Conservation (phyloP, 2,329 filamentous ascomycete species). For the Aspergillus ruber region DNA sequence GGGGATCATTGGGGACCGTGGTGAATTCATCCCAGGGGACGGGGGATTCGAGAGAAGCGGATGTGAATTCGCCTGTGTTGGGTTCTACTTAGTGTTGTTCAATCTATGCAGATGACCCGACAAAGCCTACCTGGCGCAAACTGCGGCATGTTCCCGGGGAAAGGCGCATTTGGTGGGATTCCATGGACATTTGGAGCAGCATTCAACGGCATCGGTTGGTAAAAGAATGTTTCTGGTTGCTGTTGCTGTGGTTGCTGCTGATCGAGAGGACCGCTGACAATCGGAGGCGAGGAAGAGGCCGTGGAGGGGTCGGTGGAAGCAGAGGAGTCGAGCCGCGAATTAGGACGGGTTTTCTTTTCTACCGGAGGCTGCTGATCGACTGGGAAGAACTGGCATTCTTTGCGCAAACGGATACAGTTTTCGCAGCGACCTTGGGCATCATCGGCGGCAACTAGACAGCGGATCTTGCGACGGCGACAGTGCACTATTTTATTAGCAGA, state of each 20-base stretch:
- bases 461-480: slow-evolving; percentile 86
- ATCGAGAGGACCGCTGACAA: slow-evolving; percentile 22
- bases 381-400: slow-evolving; percentile 86
- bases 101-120: not conserved
- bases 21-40: slow-evolving; percentile 34
- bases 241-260: not conserved
- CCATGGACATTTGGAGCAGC: slow-evolving; percentile 27
- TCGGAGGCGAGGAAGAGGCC: slow-evolving; percentile 44
- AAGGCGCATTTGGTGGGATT: slow-evolving; percentile 23
- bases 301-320: slow-evolving; percentile 41
- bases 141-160: slow-evolving; percentile 26
- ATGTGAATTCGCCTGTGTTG: slow-evolving; percentile 15
- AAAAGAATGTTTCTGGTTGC: slow-evolving; percentile 32
- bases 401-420: slow-evolving; percentile 90
- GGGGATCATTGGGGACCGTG: slow-evolving; percentile 27
- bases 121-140: slow-evolving; percentile 30
- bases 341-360: slow-evolving; percentile 42
- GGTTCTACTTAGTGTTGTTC: slow-evolving; percentile 19
- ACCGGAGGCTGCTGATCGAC: slow-evolving; percentile 67
- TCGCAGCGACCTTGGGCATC: slow-evolving; percentile 72
- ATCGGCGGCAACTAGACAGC: slow-evolving; percentile 71
- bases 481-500: slow-evolving; percentile 55
- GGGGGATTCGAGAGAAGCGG: slow-evolving; percentile 26
- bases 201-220: slow-evolving; percentile 29
- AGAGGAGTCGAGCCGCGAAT: slow-evolving; percentile 37